phyloP scores from a whole-genome alignment of 1,284 basidiomycete species.

The Leccinum fallax region DNA sequence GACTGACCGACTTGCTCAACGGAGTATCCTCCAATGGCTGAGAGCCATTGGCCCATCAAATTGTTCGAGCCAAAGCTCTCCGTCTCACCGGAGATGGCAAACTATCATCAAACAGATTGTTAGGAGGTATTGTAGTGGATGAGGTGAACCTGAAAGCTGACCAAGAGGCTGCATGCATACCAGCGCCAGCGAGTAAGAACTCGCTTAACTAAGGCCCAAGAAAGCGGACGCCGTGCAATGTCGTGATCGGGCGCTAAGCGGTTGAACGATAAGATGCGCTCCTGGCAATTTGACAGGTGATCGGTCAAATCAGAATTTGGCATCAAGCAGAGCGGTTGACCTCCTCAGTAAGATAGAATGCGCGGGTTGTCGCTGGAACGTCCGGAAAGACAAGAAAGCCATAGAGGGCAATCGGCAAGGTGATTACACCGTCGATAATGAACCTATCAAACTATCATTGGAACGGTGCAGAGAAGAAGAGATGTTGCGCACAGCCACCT shows the following conservation, averaged over 20 bases:
- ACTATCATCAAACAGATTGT: constrained; percentile 37
- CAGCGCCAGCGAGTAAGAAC: constrained; percentile 68
- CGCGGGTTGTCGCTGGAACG: constrained; percentile 64
- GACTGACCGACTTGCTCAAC: constrained; percentile 58
- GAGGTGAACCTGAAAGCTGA: constrained; percentile 31
- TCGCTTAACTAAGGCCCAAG: constrained; percentile 51
- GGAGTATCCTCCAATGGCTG: constrained; percentile 59
- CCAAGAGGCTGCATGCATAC: constrained; percentile 66
- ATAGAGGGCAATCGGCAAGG: constrained; percentile 71
- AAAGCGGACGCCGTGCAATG: constrained; percentile 45
- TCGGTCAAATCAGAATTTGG: neutral
- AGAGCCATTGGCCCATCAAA: constrained; percentile 77
- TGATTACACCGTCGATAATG: constrained; percentile 75
- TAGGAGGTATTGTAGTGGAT: neutral
- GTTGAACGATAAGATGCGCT: constrained; percentile 52
- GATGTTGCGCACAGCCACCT: constrained; percentile 61
- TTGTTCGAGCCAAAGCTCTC: constrained; percentile 75
- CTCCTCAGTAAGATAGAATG: constrained; percentile 64
- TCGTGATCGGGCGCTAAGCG: constrained; percentile 46
- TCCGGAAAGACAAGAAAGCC: constrained; percentile 77
- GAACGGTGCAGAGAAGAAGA: neutral
- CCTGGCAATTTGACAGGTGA: constrained; percentile 38
- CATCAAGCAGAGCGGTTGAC: constrained; percentile 34
- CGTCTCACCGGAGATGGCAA: constrained; percentile 66
- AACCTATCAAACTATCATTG: constrained; percentile 44